A percentile compares a stretch with the other conserved stretches of the same genome.
phyloP scores from a whole-genome alignment of 1,284 basidiomycete genomes.

The Phellopilus nigrolimitatus region DNA sequence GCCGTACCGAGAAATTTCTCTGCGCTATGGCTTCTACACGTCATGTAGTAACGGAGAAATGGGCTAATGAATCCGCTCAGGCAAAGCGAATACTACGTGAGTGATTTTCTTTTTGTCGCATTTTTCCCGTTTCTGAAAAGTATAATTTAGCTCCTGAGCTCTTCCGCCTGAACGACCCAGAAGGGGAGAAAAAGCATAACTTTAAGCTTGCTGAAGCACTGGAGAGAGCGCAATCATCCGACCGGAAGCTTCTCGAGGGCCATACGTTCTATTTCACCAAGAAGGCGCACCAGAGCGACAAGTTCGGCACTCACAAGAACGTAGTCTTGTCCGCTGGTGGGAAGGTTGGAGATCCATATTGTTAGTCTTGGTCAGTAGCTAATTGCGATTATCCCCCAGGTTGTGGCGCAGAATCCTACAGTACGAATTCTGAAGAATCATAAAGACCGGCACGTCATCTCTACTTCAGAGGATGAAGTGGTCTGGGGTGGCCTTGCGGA shows the following conservation, averaged over 20 bases:
- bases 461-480: conserved; percentile 51
- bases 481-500: conserved; percentile 57
- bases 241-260: conserved; percentile 53
- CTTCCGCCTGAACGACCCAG: conserved; percentile 54
- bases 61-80: conserved; percentile 58
- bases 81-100: conserved; percentile 57
- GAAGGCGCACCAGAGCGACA: conserved; percentile 48
- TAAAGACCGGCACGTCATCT: conserved; percentile 55
- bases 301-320: conserved; percentile 49
- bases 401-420: conserved; percentile 48
- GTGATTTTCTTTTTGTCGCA: too few species aligned
- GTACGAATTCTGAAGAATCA: conserved; percentile 40
- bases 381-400: conserved; percentile 26
- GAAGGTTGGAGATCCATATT: conserved; percentile 41
- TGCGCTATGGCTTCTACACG: conserved; percentile 62
- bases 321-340: conserved; percentile 66
- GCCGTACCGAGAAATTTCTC: conserved; percentile 81
- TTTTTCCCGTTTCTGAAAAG: too few species aligned
- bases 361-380: not conserved
- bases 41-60: conserved; percentile 57
- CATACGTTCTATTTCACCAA: conserved; percentile 72
- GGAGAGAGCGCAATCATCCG: conserved; percentile 44
- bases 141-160: conserved; percentile 59
- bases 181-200: conserved; percentile 57
- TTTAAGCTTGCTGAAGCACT: conserved; percentile 61